These are phyloP conservation scores for Fraxinus paxiana DNA, from an alignment of 305 asterid species.

Conservation along the genomic window DNA sequence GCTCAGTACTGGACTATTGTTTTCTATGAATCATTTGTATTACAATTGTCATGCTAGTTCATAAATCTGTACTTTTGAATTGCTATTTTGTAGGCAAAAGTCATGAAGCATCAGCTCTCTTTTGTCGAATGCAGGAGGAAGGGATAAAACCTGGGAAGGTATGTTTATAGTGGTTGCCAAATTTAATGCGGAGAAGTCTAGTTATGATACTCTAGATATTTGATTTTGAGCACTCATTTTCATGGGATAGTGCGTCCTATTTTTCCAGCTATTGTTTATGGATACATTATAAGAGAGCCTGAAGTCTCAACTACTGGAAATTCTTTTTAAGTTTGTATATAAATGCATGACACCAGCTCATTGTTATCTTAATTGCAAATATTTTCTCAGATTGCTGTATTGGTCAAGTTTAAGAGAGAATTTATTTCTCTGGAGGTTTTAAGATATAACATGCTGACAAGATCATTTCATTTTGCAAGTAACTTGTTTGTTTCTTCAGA, in stretches of 20 bases:
- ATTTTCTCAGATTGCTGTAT: background rate
- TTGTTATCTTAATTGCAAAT: background rate
- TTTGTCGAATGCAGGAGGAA: constrained; percentile 73
- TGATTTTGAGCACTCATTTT: background rate
- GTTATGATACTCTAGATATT: background rate
- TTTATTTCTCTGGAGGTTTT: background rate
- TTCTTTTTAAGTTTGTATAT: background rate
- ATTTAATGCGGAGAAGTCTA: background rate
- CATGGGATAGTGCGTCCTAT: background rate
- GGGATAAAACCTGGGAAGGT: constrained; percentile 87
- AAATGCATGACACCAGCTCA: background rate
- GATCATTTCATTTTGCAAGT: background rate
- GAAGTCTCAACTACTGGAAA: background rate
- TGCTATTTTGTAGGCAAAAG: constrained; percentile 55
- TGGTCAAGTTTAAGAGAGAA: background rate
- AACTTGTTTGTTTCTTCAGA: background rate
- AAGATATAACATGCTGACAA: background rate
- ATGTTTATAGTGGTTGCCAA: constrained; percentile 20
- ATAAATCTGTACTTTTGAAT: background rate
- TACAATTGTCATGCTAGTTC: background rate
- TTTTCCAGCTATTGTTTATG: background rate
- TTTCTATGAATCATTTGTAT: background rate
- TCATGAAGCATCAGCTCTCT: constrained; percentile 65
- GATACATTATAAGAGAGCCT: background rate
- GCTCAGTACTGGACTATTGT: background rate